phyloP scores from a whole-genome alignment of 2,329 filamentous ascomycete species.

The Scleromitrula shiraiana region DNA sequence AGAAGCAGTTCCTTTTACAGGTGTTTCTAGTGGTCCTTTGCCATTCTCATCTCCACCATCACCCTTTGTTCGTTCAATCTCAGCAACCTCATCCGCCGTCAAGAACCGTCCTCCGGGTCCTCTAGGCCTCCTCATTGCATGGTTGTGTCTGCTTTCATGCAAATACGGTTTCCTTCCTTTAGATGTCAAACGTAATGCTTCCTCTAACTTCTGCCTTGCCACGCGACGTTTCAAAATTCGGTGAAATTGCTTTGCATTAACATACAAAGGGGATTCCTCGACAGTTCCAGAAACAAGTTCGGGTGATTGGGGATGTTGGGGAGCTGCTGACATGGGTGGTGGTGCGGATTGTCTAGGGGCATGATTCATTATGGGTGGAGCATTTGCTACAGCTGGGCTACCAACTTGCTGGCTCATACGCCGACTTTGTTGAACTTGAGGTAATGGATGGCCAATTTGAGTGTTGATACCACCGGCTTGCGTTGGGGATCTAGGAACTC shows the following conservation, averaged over 20 bases:
- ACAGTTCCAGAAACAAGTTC: slow-evolving; percentile 65
- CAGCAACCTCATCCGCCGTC: slow-evolving; percentile 90
- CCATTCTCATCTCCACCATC: slow-evolving; percentile 33
- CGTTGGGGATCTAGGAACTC: slow-evolving; percentile 65
- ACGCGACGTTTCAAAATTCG: slow-evolving; percentile 91
- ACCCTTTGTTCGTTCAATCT: slow-evolving; percentile 62
- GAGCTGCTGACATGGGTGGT: slow-evolving; percentile 51
- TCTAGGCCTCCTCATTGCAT: slow-evolving; percentile 91
- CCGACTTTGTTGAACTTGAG: slow-evolving; percentile 47
- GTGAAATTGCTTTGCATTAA: slow-evolving; percentile 98
- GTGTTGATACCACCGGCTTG: slow-evolving; percentile 56
- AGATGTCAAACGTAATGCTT: slow-evolving; percentile 81
- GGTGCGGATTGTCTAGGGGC: slow-evolving; percentile 45
- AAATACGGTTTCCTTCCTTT: slow-evolving; percentile 96
- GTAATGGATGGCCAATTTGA: slow-evolving; percentile 39
- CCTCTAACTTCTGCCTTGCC: slow-evolving; percentile 86
- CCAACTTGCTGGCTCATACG: slow-evolving; percentile 62
- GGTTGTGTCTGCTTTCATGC: slow-evolving; percentile 95
- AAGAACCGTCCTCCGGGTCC: slow-evolving; percentile 92
- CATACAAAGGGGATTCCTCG: slow-evolving; percentile 92
- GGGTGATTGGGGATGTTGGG: slow-evolving; percentile 65
- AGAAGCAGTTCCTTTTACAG: slow-evolving; percentile 26
- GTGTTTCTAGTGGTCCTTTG: slow-evolving; percentile 29
- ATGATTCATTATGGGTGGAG: slow-evolving; percentile 71
- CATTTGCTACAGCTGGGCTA: slow-evolving; percentile 65